Evolutionary conservation across 306 rosid genomes (phyloP).

Genomic region (Dalbergia cultrata): DNA sequence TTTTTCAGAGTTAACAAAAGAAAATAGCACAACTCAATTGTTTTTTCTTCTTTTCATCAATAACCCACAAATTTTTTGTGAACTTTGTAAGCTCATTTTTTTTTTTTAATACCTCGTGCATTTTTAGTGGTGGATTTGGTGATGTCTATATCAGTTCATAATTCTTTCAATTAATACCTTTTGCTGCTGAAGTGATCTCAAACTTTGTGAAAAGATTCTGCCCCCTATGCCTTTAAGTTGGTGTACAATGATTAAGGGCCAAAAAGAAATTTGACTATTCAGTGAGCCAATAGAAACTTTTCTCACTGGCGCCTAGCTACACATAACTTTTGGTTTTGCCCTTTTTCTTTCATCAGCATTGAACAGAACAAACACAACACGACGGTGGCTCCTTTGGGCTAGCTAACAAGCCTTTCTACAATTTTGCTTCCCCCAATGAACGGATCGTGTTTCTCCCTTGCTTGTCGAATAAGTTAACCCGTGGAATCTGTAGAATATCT

Average conservation of each 20-base stretch:
- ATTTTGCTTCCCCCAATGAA: conserved; percentile 54
- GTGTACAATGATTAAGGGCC: conserved; percentile 58
- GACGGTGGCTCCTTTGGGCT: conserved; percentile 23
- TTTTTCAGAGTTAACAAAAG: not conserved
- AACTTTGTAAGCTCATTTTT: not conserved
- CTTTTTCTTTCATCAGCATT: conserved; percentile 34
- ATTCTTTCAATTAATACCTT: conserved; percentile 43
- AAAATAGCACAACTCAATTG: not conserved
- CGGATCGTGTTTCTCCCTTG: conserved; percentile 61
- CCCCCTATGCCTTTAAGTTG: conserved; percentile 52
- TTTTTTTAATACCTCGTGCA: not conserved
- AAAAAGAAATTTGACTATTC: conserved; percentile 54
- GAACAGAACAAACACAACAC: conserved; percentile 25
- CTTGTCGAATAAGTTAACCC: conserved; percentile 45
- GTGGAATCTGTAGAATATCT: conserved; percentile 25
- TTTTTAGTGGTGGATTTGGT: conserved; percentile 16
- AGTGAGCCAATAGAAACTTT: conserved; percentile 35
- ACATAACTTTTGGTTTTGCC: conserved; percentile 45
- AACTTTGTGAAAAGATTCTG: conserved; percentile 51
- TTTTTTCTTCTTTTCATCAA: not conserved
- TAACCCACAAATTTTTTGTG: not conserved
- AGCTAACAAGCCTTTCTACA: conserved; percentile 24
- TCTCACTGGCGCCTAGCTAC: conserved; percentile 44
- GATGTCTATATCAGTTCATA: conserved; percentile 40
- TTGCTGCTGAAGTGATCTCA: conserved; percentile 22